phyloP scores from a whole-genome alignment of 352 stramenopile genomes.

The Pythium angustatum region DNA sequence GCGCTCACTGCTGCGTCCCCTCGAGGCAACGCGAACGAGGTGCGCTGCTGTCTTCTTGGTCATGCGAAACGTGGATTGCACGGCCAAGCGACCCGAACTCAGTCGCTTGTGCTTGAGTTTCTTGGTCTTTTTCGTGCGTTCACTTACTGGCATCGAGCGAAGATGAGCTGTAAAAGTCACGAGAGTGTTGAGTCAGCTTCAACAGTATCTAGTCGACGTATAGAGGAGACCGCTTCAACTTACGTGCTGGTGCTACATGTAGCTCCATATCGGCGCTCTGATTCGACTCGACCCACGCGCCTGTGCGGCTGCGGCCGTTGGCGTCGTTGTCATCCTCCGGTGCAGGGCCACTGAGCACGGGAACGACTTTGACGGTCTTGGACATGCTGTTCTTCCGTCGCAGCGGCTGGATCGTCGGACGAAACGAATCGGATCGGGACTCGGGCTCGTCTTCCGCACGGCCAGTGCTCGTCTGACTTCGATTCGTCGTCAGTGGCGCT shows the following conservation, averaged over 20 bases:
- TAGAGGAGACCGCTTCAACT: too few relatives aligned
- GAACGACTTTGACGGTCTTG: background rate
- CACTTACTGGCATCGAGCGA: background rate
- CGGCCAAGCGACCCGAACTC: background rate
- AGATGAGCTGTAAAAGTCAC: too few relatives aligned
- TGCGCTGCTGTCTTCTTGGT: background rate
- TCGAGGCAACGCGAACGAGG: background rate
- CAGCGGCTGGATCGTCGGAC: background rate
- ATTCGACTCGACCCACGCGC: background rate
- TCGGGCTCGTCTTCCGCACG: background rate
- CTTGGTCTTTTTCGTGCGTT: background rate
- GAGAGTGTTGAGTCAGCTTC: too few relatives aligned
- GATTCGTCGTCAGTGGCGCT: background rate
- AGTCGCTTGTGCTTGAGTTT: background rate
- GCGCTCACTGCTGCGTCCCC: background rate
- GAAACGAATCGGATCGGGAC: background rate
- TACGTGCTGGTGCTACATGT: background rate
- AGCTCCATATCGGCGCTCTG: background rate
- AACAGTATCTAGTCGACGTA: background rate
- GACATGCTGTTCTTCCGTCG: background rate
- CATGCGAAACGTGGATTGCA: slow-evolving; percentile 3
- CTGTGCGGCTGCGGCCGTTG: background rate
- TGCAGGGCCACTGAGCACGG: background rate
- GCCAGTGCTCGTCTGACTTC: slow-evolving; percentile 7
- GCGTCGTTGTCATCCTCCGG: background rate